These are phyloP conservation scores for Cyamopsis tetragonoloba DNA, from an alignment of 306 rosid species.

Conservation along the genomic window DNA sequence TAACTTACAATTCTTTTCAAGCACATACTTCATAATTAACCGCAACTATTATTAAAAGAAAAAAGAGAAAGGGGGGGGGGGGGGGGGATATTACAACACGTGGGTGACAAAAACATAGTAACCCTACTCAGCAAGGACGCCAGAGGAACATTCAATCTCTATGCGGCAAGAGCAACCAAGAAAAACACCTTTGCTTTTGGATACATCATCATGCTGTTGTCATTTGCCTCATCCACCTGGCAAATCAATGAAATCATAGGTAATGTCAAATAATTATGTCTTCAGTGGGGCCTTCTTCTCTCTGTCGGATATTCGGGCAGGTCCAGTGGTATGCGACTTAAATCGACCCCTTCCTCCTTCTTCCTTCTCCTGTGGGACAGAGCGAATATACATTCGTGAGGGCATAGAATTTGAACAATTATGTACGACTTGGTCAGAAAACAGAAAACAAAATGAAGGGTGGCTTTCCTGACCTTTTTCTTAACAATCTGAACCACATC, in stretches of 20 bases:
- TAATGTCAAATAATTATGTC: slow-evolving; percentile 32
- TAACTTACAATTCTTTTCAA: slow-evolving; percentile 21
- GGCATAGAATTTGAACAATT: not conserved
- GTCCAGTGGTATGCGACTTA: slow-evolving; percentile 86
- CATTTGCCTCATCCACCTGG: slow-evolving; percentile 21
- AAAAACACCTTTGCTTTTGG: slow-evolving; percentile 15
- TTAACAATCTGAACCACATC: slow-evolving; percentile 98
- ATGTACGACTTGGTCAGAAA: slow-evolving; percentile 5
- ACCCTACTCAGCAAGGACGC: not conserved
- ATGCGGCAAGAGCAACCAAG: slow-evolving; percentile 17
- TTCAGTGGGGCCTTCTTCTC: slow-evolving; percentile 97
- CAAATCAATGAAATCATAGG: slow-evolving; percentile 18
- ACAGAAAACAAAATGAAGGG: not conserved
- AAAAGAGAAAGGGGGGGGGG: too few species aligned
- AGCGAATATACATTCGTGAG: not conserved
- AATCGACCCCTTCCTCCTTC: slow-evolving; percentile 96
- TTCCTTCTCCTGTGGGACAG: slow-evolving; percentile 66
- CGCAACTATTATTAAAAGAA: not conserved
- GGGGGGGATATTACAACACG: slow-evolving; percentile 27
- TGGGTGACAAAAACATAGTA: slow-evolving; percentile 25
- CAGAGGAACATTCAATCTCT: slow-evolving; percentile 22
- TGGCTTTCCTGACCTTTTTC: slow-evolving; percentile 71
- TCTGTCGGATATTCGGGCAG: slow-evolving; percentile 94
- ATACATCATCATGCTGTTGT: slow-evolving; percentile 2
- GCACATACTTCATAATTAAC: slow-evolving; percentile 5